Evolutionary conservation across 2,329 filamentous ascomycete species (phyloP).

Genomic region (Hirsutella minnesotensis): DNA sequence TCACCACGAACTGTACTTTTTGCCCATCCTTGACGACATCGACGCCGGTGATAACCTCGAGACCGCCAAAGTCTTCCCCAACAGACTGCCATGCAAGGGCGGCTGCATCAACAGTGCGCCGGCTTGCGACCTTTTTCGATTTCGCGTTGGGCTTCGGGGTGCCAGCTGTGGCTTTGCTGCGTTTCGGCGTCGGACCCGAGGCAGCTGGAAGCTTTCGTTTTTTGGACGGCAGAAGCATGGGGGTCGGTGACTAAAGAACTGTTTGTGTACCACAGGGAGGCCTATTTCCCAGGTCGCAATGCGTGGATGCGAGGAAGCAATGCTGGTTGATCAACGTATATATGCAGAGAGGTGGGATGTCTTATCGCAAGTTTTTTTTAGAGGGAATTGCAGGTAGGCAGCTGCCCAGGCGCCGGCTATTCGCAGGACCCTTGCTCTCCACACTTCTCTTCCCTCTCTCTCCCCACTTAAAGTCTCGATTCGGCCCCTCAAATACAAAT

Average conservation of each 20-base stretch:
- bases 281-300: too few relatives aligned
- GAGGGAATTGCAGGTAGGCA: too few relatives aligned
- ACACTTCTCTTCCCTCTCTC: too few relatives aligned
- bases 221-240: slow-evolving; percentile 21
- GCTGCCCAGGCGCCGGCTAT: too few relatives aligned
- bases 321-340: too few relatives aligned
- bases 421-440: too few relatives aligned
- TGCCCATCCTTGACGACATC: slow-evolving; percentile 62
- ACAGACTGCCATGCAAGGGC: slow-evolving; percentile 57
- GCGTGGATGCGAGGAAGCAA: too few relatives aligned
- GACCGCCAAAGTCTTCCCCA: slow-evolving; percentile 83
- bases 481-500: too few relatives aligned
- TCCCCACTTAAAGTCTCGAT: too few relatives aligned
- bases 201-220: slow-evolving; percentile 26
- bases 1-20: slow-evolving; percentile 43
- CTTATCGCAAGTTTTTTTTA: too few relatives aligned
- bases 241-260: neutral
- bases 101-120: slow-evolving; percentile 28
- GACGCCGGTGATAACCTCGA: slow-evolving; percentile 87
- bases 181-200: slow-evolving; percentile 22
- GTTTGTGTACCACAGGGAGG: too few relatives aligned
- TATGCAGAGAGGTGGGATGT: too few relatives aligned
- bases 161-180: slow-evolving; percentile 13
- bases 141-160: slow-evolving; percentile 6
- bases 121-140: slow-evolving; percentile 8